These are phyloP conservation scores for Micromonas commoda DNA, from an alignment of 139 green algal genomes.

Conservation along the genomic window DNA sequence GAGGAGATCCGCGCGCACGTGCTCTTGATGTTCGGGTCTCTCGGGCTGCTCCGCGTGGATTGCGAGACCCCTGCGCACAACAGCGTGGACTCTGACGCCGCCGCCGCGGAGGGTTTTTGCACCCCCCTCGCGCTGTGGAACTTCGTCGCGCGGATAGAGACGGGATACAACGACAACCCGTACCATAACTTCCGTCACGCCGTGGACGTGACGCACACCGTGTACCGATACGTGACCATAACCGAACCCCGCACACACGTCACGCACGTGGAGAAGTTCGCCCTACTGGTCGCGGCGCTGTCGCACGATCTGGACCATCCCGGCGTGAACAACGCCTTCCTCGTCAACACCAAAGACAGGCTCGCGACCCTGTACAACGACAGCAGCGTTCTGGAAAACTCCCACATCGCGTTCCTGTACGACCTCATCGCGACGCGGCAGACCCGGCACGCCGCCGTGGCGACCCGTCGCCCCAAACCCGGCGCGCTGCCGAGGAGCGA, in stretches of 20 bases:
- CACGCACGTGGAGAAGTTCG: constrained; percentile 42
- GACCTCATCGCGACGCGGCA: constrained; percentile 29
- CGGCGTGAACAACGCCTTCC: constrained; percentile 58
- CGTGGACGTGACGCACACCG: constrained; percentile 53
- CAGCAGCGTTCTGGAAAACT: constrained; percentile 53
- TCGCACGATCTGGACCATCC: constrained; percentile 63
- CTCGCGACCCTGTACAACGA: constrained; percentile 63
- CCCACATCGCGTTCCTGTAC: constrained; percentile 48
- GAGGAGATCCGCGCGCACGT: constrained; percentile 37
- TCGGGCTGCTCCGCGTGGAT: constrained; percentile 32
- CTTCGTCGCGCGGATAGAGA: constrained; percentile 39
- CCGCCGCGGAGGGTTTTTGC: constrained; percentile 10
- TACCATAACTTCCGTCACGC: constrained; percentile 67
- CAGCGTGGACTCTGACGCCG: not conserved
- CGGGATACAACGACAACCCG: constrained; percentile 21
- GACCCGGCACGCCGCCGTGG: not conserved
- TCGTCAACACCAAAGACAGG: constrained; percentile 43
- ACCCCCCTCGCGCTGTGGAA: constrained; percentile 37
- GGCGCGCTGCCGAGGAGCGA: too few species aligned
- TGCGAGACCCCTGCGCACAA: not conserved
- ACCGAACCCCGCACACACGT: constrained; percentile 17
- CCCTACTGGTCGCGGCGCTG: constrained; percentile 54
- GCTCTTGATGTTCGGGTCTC: constrained; percentile 43
- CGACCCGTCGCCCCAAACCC: not conserved
- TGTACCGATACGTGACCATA: constrained; percentile 45